Base-by-base conservation (phyloP, 2,329 filamentous ascomycete genomes). In the Botrytis deweyae region DNA sequence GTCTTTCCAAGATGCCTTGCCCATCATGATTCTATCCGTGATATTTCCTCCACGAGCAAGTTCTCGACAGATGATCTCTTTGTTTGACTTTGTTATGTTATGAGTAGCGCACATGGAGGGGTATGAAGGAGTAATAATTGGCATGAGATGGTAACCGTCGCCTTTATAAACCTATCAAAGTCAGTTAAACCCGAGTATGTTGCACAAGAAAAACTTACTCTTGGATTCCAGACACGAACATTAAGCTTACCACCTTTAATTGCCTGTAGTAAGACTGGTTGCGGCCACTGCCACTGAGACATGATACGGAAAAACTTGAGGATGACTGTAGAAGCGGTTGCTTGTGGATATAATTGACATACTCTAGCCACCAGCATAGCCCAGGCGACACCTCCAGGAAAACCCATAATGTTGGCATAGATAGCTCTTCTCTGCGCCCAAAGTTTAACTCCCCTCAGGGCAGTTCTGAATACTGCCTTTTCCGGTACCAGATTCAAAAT, bases 61-160 rank as follows among this genome's bases (percentile, higher is more conserved):
- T 81, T 99, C 96, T 65, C 91, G 88, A 77, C 94, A 89, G 80
- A 99, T 94, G 68, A 98, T 90, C 10, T 88, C 86, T 85, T 94
- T 93, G 2, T 94, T 97, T 1, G 95, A 98, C 77, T 89, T 86
- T 4, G 93, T 95, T 75, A 99, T 91, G 80, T 97, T 98, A 85
- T 97, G 96, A 0, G 96, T 98, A 2, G 96, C 92, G 82, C 96
- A 98, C 95, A 98, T 98, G 68, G 94, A 97, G 4, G 96, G 96
- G 81, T 98, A 98, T 1, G 96, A 95, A 1, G 96, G 96, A 1
- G 96, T 99, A 80, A 99, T 98, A 82, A 99, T 93, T 42, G 96
- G 96, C 96, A 99, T 99, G 70, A 98, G 86, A 82, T 98, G 95
- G 77, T 90, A 93, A 62, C 89, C 89, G 82, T 98, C 96, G 44